Base-by-base conservation (phyloP, 176 grass and related monocot species). In the Musa itinerans region DNA sequence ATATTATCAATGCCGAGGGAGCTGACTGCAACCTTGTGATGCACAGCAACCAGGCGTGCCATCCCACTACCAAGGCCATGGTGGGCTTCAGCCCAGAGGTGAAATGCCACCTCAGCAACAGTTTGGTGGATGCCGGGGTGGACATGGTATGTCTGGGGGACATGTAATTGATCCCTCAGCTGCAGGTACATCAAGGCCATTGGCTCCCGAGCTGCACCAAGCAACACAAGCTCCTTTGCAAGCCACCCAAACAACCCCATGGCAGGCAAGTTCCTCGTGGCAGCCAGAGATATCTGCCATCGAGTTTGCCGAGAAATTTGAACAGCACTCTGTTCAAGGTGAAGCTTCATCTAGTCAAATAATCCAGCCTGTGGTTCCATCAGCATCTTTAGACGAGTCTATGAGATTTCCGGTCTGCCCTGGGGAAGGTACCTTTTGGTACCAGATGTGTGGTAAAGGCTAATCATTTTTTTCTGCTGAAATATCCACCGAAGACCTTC, bases 391-490 rank as follows among this genome's bases (percentile, higher is more conserved):
- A 1, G 52, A 52, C 64, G 78, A 77, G 27, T 17, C 16, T 1
- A 16, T 53, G 10, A 53, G 64, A 72, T 83, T 86, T 10, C 85
- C 85, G 0, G 16, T n/a, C 16, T 74, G 91, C 23, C 83, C 85
- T 2, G 83, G 83, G 0, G 71, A 71, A 6, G 83, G 85, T 27
- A 12, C 10, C 1, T 0, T 7, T 0, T 3, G 83, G 85, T 6
- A 1, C 4, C 0, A 24, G 8, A 48, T 85, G 78, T 65, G 0
- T 75, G 3, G 29, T 96, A 26, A 92, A 54, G 76, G 89, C 85
- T 50, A 96, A 96, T 74, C 85, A 89, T 68, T 92, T 92, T 79
- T 83, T 96, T 27, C 2, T 25, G 85, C 77, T 52, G 71, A 81
- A 67, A 71, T 96, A 65, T 62, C 68, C 4, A 77, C 89, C 51